Evolutionary conservation across 768 basidiomycete species (phyloP), one percentile per base, ranked within the genome.

Genomic region (Gautieria morchelliformis): DNA sequence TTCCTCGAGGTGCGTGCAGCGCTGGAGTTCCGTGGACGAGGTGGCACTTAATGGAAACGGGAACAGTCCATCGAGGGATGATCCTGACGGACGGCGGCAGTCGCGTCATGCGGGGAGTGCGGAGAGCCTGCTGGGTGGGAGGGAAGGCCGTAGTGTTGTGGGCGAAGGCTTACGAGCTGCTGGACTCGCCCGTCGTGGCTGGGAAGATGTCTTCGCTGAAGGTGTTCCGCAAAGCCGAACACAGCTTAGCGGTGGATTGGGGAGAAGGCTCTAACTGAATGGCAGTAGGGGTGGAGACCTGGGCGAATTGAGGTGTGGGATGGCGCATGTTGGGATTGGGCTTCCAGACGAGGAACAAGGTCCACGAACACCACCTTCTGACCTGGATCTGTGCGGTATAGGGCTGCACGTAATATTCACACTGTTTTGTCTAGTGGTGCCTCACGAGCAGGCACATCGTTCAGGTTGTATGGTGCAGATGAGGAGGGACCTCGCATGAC

Each of bases 111-210:
- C 78, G 0, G 87, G 87, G 5, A 88, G 85, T 65, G 84, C 81
- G 3, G 89, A 89, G 70, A 86, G 79, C 64, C 74, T 81, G 8
- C 66, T 85, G 27, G 53, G 53, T 17, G 45, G 45, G 11, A 32
- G 35, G 10, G 35, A 47, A 10, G 76, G 80, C 11, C 69, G 85
- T 58, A 83, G 78, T 62, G 68, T 90, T 14, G 67, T 87, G 9
- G 80, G 84, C 4, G 85, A 89, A 67, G 82, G 81, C 17, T 64
- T 90, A 58, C 75, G 83, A 49, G 85, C 87, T 0, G 86, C 87
- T 0, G 89, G 88, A 10, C 71, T 89, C 56, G 76, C 74, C 68
- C 67, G 68, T 48, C 59, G 58, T 66, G 68, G 56, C 65, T 63
- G 56, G 58, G 60, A 44, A 20, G 49, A 46, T 41, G 58, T 8